Percentiles rank a stretch among this genome's conserved stretches.
Evolutionary conservation across 164 flowering plant genomes (phyloP).

Genomic region (Berberis thunbergii): DNA sequence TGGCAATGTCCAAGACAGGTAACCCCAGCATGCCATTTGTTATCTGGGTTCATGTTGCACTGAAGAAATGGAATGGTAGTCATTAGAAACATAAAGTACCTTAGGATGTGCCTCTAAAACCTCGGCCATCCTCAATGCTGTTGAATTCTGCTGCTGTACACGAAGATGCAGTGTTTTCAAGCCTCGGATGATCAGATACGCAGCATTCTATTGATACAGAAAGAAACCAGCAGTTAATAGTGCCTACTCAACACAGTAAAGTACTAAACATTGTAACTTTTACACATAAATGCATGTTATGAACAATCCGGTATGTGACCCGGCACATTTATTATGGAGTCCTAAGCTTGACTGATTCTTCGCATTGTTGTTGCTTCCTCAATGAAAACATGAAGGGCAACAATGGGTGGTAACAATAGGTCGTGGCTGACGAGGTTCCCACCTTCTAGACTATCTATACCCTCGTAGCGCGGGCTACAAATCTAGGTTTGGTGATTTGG

Average conservation of each 20-base stretch:
- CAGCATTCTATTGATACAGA: conserved; percentile 59
- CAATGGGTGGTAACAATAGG: not conserved
- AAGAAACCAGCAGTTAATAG: not conserved
- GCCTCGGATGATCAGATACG: conserved; percentile 91
- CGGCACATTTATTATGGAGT: too few relatives aligned
- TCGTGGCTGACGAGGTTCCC: too few relatives aligned
- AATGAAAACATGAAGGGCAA: not conserved
- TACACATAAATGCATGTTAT: too few relatives aligned
- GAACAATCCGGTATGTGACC: too few relatives aligned
- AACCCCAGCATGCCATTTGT: not conserved
- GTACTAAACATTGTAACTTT: too few relatives aligned
- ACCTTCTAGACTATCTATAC: too few relatives aligned
- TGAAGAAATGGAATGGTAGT: not conserved
- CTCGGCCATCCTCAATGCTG: conserved; percentile 90
- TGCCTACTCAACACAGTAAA: not conserved
- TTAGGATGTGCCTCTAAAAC: conserved; percentile 99
- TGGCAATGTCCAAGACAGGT: too few relatives aligned
- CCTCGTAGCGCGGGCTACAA: too few relatives aligned
- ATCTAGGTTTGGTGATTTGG: too few relatives aligned
- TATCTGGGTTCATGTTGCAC: not conserved
- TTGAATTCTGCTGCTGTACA: conserved; percentile 86
- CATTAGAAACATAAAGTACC: conserved; percentile 29
- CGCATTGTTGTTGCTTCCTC: not conserved
- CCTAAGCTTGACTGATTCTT: too few relatives aligned
- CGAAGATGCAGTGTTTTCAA: conserved; percentile 99